Conservation (phyloP, 2,329 filamentous ascomycete genomes). For the Ophiostoma sp. region DNA sequence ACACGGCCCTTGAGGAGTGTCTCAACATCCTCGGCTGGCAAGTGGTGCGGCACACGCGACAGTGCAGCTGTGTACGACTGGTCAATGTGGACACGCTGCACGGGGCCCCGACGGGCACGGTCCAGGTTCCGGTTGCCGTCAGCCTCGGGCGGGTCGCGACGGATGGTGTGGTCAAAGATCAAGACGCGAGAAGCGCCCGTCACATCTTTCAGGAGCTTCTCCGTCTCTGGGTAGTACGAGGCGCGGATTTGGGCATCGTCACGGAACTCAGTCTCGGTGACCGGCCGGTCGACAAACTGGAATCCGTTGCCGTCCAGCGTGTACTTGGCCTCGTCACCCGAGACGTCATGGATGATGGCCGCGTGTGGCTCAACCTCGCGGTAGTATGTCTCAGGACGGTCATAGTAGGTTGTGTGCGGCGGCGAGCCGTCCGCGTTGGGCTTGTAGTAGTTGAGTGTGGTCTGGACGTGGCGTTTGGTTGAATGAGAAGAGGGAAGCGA, state of each 20-base stretch:
- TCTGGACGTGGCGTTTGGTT: slow-evolving; percentile 29
- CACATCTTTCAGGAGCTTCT: slow-evolving; percentile 62
- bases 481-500: not conserved
- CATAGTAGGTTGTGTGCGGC: slow-evolving; percentile 32
- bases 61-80: slow-evolving; percentile 51
- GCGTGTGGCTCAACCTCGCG: slow-evolving; percentile 43
- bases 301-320: slow-evolving; percentile 46
- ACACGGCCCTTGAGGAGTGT: slow-evolving; percentile 48
- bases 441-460: slow-evolving; percentile 36
- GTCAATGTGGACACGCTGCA: slow-evolving; percentile 59
- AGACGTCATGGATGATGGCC: slow-evolving; percentile 45
- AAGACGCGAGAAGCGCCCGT: slow-evolving; percentile 57
- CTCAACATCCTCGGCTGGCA: slow-evolving; percentile 46
- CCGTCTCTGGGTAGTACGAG: slow-evolving; percentile 72
- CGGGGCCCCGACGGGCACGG: slow-evolving; percentile 41
- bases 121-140: not conserved
- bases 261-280: slow-evolving; percentile 39
- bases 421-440: slow-evolving; percentile 34
- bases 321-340: slow-evolving; percentile 43
- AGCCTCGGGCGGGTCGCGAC: slow-evolving; percentile 35
- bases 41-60: slow-evolving; percentile 46
- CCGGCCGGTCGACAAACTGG: slow-evolving; percentile 38
- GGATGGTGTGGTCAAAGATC: slow-evolving; percentile 65
- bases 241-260: slow-evolving; percentile 61
- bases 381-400: slow-evolving; percentile 32